Base-by-base conservation (phyloP, 2,329 filamentous ascomycete genomes). In the Colletotrichum abscissum region DNA sequence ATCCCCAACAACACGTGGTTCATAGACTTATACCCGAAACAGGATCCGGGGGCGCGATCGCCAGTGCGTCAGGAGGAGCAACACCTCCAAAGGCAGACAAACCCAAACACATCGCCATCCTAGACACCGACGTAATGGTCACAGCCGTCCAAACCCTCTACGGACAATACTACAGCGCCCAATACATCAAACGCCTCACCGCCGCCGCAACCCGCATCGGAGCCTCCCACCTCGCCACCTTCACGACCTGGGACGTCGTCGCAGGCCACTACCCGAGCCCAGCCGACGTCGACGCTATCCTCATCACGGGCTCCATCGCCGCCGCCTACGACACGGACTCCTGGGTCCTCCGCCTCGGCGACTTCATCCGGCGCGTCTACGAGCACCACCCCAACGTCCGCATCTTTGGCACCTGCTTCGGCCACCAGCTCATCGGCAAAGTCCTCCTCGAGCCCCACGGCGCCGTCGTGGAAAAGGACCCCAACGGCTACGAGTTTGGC, bases 341-440 rank as follows among this genome's bases (percentile, higher is more conserved):
- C 1, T 88, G 86, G 86, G 87, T 88, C 63, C 57, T 84, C 22
- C 79, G 80, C 19, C 79, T 88, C 24, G 82, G 83, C 28, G 79
- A 82, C 68, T 87, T 83, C 64, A 78, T 84, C 7, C 76, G 76
- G 22, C 76, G 77, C 52, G 81, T 79, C 5, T 77, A 79, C 52
- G 74, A 72, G 16, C 4, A 77, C 79, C 12, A 79, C 82, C 12
- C 77, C 79, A 4, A 75, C 77, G 19, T 82, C 80, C 6, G 78
- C 33, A 67, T 87, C 0, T 79, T 87, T 11, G 86, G 86, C 1
- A 80, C 87, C 49, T 88, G 86, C 74, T 88, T 87, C 74, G 86
- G 86, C 1, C 86, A 88, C 63, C 86, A 88, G 76, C 86, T 88
- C 33, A 75, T 88, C 38, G 86, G 82, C 1, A 79, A 85, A 3